phyloP scores from a whole-genome alignment of 1,139 yeast species.

The Zygosaccharomyces sapae region DNA sequence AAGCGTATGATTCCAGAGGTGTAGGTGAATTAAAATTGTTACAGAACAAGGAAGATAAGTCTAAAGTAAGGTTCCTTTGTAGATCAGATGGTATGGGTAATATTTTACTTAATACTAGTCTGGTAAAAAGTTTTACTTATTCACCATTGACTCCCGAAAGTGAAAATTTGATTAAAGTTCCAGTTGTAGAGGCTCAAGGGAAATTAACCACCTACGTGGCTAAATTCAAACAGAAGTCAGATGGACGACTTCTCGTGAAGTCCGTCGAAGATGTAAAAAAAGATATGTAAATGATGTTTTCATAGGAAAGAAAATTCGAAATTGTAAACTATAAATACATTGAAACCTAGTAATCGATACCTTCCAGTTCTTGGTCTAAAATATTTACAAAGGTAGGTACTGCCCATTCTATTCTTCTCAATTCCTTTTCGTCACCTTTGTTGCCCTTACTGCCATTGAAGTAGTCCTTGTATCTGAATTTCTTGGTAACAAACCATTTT shows the following conservation, averaged over 20 bases:
- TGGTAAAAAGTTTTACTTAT: constrained; percentile 52
- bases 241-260: constrained; percentile 59
- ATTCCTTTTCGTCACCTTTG: constrained; percentile 47
- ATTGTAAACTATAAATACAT: constrained; percentile 4
- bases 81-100: constrained; percentile 89
- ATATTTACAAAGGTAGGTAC: constrained; percentile 17
- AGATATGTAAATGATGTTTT: constrained; percentile 23
- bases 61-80: constrained; percentile 66
- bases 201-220: constrained; percentile 58
- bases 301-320: constrained; percentile 3
- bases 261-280: constrained; percentile 48
- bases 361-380: constrained; percentile 21
- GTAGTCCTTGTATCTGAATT: constrained; percentile 48
- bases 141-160: constrained; percentile 51
- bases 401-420: constrained; percentile 65
- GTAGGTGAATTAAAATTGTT: constrained; percentile 78
- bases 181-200: constrained; percentile 48
- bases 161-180: constrained; percentile 50
- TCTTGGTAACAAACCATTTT: constrained; percentile 59
- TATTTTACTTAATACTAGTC: constrained; percentile 63
- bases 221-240: constrained; percentile 67
- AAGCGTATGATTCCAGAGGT: constrained; percentile 59
- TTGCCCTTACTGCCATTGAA: constrained; percentile 40
- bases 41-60: constrained; percentile 49
- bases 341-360: constrained; percentile 11